phyloP scores from a whole-genome alignment of 148 eudicot genomes.

The Persicaria tinctoria region DNA sequence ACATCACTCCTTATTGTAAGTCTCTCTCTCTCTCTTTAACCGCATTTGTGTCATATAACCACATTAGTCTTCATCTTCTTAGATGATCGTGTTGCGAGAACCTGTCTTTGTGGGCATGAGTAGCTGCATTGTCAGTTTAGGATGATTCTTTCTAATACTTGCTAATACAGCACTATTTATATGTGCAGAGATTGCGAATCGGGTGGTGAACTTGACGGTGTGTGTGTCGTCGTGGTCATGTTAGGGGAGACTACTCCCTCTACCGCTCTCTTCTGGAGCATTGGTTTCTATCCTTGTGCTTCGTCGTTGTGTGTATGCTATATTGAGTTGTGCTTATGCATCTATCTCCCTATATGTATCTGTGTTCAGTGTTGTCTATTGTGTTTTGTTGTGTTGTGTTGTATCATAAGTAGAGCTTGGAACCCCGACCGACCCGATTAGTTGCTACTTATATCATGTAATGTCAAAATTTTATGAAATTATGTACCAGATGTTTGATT shows the following conservation, averaged over 20 bases:
- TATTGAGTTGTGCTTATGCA: not conserved
- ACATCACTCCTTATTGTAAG: conserved; percentile 58
- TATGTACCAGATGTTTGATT: no score
- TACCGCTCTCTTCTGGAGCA: not conserved
- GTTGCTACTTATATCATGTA: not conserved
- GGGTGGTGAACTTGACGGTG: not conserved
- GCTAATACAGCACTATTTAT: not conserved
- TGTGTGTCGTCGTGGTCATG: not conserved
- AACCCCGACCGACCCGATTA: not conserved
- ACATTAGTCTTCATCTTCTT: no score
- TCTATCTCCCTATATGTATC: not conserved
- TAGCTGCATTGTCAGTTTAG: not conserved
- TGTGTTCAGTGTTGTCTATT: no score
- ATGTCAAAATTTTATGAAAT: not conserved
- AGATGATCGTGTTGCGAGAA: not conserved
- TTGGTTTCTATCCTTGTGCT: not conserved
- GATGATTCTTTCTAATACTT: not conserved
- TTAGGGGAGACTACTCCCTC: not conserved
- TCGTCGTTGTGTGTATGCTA: not conserved
- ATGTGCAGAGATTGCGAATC: not conserved
- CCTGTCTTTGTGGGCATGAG: not conserved
- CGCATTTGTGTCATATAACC: not conserved
- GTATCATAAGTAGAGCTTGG: no score
- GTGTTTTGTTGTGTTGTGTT: no score
- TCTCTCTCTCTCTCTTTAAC: conserved; percentile 8